Conservation (phyloP, 202 grass and related monocot genomes). For the Cymbopogon flexuosus region DNA sequence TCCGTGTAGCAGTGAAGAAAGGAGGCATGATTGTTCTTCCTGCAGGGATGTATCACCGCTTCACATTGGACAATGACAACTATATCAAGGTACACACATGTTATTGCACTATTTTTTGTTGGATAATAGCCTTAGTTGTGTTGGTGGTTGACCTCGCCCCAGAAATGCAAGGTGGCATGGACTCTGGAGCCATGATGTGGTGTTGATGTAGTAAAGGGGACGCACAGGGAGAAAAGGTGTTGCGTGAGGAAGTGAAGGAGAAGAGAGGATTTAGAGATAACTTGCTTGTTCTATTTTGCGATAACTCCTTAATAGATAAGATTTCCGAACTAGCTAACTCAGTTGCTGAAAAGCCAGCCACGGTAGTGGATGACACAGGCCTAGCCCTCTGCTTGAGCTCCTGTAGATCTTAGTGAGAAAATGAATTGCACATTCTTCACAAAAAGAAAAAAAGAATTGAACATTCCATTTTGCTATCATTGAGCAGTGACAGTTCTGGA, state of each 20-base stretch:
- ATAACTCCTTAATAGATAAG: not conserved
- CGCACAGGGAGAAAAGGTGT: not conserved
- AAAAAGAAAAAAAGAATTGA: not conserved
- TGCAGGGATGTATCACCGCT: conserved; percentile 87
- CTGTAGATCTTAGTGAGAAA: not conserved
- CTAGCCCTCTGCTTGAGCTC: not conserved
- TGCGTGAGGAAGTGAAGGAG: not conserved
- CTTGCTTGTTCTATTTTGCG: not conserved
- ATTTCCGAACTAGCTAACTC: not conserved
- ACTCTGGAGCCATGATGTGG: not conserved
- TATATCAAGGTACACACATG: conserved; percentile 62
- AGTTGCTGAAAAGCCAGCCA: not conserved
- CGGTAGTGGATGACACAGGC: not conserved
- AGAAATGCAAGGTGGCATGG: not conserved
- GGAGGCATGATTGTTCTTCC: conserved; percentile 86
- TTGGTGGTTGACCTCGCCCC: not conserved
- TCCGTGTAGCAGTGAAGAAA: conserved; percentile 78
- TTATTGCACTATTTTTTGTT: not conserved
- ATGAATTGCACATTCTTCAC: too few species aligned
- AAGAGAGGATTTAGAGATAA: not conserved
- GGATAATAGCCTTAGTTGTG: not conserved
- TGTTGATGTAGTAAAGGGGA: not conserved
- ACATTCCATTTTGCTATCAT: not conserved
- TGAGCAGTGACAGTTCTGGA: not conserved
- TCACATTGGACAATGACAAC: conserved; percentile 68